Evolutionary conservation across 2,329 filamentous ascomycete genomes (phyloP), one percentile per base, ranked within the genome.

Genomic region (Pseudocercospora eumusae): DNA sequence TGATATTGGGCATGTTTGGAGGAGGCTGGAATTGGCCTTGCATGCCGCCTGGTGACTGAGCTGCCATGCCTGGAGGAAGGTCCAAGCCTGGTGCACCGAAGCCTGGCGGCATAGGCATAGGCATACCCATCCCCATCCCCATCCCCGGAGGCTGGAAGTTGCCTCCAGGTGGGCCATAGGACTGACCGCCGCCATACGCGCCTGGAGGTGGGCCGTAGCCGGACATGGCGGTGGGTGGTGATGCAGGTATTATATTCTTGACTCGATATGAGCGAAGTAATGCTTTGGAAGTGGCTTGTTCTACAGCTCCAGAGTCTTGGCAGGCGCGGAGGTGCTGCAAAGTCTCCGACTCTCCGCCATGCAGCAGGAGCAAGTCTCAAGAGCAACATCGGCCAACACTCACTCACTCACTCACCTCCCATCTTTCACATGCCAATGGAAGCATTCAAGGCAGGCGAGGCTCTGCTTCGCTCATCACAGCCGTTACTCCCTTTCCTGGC

Each of bases 11-110:
- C 84, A 97, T 91, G 74, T 95, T 96, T 56, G 90, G 82, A 9
- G 93, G 93, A 54, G 92, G 87, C 80, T 96, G 91, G 78, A 96
- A 97, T 77, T 87, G 91, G 62, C 88, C 81, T 65, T 91, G 92
- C 67, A 96, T 87, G 72, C 86, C 88, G 80, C 88, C 90, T 80
- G 90, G 85, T 81, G 83, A 82, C 76, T 86, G 90, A 73, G 86
- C 82, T 75, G 89, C 88, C 77, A 93, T 85, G 77, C 90, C 91
- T 62, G 90, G 89, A 68, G 90, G 87, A 73, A 88, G 86, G 75
- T 85, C 87, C 75, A 92, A 91, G 75, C 92, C 92, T 71, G 92
- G 92, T 85, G 77, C 83, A 93, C 92, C 90, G 85, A 92, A 86
- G 78, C 91, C 91, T 70, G 92, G 91, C 71, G 90, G 90, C 70